These are phyloP conservation scores for Angomonas ambiguus DNA, from an alignment of 208 protist genomes.

Conservation along the genomic window DNA sequence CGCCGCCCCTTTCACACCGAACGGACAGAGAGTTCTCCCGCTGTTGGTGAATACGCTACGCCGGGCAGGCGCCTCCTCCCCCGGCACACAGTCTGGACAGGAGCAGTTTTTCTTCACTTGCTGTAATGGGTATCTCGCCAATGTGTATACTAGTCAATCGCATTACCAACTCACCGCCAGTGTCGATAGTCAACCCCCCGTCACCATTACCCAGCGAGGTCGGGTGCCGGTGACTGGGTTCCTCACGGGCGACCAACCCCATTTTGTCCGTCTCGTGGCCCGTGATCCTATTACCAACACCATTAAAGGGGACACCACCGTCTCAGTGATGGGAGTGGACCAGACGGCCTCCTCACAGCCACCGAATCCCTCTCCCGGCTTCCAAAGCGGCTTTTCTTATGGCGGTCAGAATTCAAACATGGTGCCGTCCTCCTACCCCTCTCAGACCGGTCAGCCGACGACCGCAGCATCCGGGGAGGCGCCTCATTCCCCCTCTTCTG, in stretches of 20 bases:
- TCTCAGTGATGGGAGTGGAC: slow-evolving; percentile 42
- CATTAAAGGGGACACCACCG: slow-evolving; percentile 28
- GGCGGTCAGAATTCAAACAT: not conserved
- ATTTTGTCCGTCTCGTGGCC: slow-evolving; percentile 58
- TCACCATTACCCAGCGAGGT: slow-evolving; percentile 49
- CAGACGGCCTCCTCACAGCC: not conserved
- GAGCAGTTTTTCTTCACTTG: slow-evolving; percentile 64
- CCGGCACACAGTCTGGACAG: not conserved
- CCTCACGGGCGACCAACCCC: slow-evolving; percentile 19
- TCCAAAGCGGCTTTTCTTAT: not conserved
- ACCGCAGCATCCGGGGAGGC: not conserved
- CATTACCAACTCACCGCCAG: slow-evolving; percentile 45
- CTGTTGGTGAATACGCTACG: slow-evolving; percentile 50
- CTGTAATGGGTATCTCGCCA: slow-evolving; percentile 44
- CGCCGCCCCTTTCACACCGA: slow-evolving; percentile 21
- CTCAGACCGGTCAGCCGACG: not conserved
- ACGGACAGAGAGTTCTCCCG: slow-evolving; percentile 45
- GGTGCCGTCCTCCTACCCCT: not conserved
- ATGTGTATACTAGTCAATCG: slow-evolving; percentile 54
- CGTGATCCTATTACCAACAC: slow-evolving; percentile 39
- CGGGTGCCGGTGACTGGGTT: slow-evolving; percentile 36
- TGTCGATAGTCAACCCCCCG: slow-evolving; percentile 49
- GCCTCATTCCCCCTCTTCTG: not conserved
- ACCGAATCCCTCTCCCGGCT: not conserved
- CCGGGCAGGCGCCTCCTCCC: slow-evolving; percentile 2